A percentile compares a stretch with the other conserved stretches of the same genome.
phyloP scores from a whole-genome alignment of 2,329 filamentous ascomycete species.

The Hyphodiscus sp. region DNA sequence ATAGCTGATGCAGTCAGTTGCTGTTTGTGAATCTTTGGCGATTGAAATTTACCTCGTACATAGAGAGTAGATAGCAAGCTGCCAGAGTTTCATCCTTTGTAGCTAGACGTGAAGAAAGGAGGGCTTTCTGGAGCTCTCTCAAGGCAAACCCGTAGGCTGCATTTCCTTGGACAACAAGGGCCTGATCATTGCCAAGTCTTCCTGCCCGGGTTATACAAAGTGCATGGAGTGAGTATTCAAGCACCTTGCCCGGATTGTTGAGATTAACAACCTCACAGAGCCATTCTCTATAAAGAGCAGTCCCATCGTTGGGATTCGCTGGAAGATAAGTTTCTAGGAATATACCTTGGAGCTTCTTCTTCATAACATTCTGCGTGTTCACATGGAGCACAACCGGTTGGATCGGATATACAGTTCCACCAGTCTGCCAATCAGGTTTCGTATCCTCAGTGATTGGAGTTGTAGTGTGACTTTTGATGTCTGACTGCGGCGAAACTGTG shows the following conservation, averaged over 20 bases:
- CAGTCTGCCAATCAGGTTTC: neutral
- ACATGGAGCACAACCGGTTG: neutral
- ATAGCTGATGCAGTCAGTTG: neutral
- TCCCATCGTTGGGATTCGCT: neutral
- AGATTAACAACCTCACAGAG: neutral
- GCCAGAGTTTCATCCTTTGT: conserved; percentile 1
- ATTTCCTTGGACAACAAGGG: neutral
- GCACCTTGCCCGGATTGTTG: neutral
- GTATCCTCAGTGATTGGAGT: neutral
- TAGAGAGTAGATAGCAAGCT: neutral
- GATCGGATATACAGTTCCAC: neutral
- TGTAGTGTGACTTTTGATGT: neutral
- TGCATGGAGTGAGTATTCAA: conserved; percentile 1
- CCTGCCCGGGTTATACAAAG: conserved; percentile 1
- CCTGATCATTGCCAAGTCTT: neutral
- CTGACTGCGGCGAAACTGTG: neutral
- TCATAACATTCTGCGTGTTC: neutral
- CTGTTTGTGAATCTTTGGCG: neutral
- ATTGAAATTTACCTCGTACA: conserved; percentile 1
- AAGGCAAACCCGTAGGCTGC: neutral
- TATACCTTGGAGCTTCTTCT: neutral
- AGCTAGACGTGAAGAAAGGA: neutral
- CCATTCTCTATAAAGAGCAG: neutral
- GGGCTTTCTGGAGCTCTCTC: neutral
- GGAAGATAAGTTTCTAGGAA: conserved; percentile 2